Conservation (phyloP, 2,329 filamentous ascomycete genomes). For the Metarhizium robertsii region DNA sequence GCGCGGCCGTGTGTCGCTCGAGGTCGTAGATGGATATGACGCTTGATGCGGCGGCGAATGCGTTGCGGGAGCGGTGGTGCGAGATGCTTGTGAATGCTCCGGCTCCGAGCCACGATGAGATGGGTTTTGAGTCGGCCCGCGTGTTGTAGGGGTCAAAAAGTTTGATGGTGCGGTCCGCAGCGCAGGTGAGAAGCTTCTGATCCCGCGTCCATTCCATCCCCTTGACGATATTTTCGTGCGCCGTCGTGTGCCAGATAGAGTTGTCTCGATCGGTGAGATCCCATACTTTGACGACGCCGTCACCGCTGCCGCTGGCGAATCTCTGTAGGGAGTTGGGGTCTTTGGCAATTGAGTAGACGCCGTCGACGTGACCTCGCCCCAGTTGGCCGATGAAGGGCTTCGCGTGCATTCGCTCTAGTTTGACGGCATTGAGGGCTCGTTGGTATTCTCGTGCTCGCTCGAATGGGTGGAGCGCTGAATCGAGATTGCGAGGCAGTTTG, state of each 20-base stretch:
- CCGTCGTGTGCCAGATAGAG: conserved; percentile 61
- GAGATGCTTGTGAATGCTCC: conserved; percentile 77
- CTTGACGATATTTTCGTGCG: conserved; percentile 92
- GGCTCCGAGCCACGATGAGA: conserved; percentile 75
- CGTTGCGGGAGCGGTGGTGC: conserved; percentile 68
- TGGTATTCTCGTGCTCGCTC: conserved; percentile 72
- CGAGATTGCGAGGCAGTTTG: conserved; percentile 62
- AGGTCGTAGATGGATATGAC: conserved; percentile 85
- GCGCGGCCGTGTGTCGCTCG: conserved; percentile 67
- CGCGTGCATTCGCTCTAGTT: conserved; percentile 84
- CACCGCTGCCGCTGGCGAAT: conserved; percentile 77
- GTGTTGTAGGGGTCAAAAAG: conserved; percentile 84
- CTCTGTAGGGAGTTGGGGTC: conserved; percentile 65
- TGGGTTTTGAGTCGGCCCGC: conserved; percentile 55
- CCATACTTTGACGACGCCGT: conserved; percentile 93
- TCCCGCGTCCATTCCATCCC: conserved; percentile 83
- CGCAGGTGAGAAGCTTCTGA: conserved; percentile 77
- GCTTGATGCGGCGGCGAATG: conserved; percentile 71
- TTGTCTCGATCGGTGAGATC: conserved; percentile 64
- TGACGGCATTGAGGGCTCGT: conserved; percentile 63
- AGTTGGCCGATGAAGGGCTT: conserved; percentile 71
- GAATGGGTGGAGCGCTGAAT: conserved; percentile 82
- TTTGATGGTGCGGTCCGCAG: conserved; percentile 78
- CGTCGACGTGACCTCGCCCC: conserved; percentile 85
- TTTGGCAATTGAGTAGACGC: conserved; percentile 68